Evolutionary conservation across 257 asterid genomes (phyloP).

Genomic region (Asclepias syriaca): DNA sequence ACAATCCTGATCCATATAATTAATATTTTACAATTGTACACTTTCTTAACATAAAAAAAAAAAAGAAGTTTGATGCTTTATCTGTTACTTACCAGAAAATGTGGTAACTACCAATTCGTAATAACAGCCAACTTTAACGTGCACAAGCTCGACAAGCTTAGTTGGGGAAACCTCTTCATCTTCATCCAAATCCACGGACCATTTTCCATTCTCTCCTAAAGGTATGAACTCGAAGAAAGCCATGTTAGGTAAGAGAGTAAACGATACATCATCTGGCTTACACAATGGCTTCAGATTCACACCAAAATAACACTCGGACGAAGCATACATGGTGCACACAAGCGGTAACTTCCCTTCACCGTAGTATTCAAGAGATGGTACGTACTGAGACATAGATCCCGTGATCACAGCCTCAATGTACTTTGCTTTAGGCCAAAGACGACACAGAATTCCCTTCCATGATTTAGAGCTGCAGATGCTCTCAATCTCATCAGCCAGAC

Average conservation of each 20-base stretch:
- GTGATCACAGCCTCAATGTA: slow-evolving; percentile 79
- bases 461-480: slow-evolving; percentile 43
- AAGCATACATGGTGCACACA: slow-evolving; percentile 69
- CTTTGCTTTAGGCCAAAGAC: slow-evolving; percentile 69
- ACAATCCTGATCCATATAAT: slow-evolving; percentile 31
- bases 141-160: slow-evolving; percentile 56
- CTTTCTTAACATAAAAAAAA: too few relatives aligned
- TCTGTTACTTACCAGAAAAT: slow-evolving; percentile 46
- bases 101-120: slow-evolving; percentile 74
- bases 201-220: slow-evolving; percentile 43
- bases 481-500: slow-evolving; percentile 53
- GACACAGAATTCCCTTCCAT: slow-evolving; percentile 67
- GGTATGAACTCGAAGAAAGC: slow-evolving; percentile 65
- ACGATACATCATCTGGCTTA: slow-evolving; percentile 55
- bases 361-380: slow-evolving; percentile 53
- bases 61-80: too few relatives aligned
- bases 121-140: slow-evolving; percentile 52
- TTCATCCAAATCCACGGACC: slow-evolving; percentile 41
- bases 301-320: slow-evolving; percentile 71
- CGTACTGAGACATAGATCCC: slow-evolving; percentile 78
- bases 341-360: slow-evolving; percentile 55
- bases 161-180: slow-evolving; percentile 29
- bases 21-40: neutral
- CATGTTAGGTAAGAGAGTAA: slow-evolving; percentile 73
- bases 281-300: slow-evolving; percentile 58